Evolutionary conservation across 2,329 filamentous ascomycete genomes (phyloP).

Genomic region (Ceratocystis colombiana): DNA sequence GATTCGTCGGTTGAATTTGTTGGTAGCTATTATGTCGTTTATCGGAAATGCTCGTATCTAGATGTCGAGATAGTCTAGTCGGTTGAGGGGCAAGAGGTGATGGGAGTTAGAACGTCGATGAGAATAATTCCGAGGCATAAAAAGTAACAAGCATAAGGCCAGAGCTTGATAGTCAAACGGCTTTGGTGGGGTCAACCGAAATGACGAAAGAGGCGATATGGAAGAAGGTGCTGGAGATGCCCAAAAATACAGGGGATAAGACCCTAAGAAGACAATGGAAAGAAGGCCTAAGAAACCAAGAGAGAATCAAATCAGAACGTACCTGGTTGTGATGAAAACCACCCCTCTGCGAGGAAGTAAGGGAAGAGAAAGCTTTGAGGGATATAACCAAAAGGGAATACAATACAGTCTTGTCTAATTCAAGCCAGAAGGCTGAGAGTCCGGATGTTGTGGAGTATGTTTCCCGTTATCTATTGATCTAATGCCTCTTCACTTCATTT

Average conservation of each 20-base stretch:
- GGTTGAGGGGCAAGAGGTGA: neutral
- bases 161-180: conserved; percentile 9
- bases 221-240: neutral
- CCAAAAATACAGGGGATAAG: neutral
- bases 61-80: neutral
- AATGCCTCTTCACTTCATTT: neutral
- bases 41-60: neutral
- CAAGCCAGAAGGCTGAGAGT: neutral
- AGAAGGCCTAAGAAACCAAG: neutral
- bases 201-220: conserved; percentile 16
- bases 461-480: neutral
- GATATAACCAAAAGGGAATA: neutral
- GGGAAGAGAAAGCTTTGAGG: neutral
- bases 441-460: neutral
- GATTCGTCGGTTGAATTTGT: neutral
- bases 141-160: neutral
- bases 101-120: neutral
- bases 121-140: conserved; percentile 5
- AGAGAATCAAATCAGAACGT: neutral
- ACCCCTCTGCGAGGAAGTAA: neutral
- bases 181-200: conserved; percentile 15
- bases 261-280: neutral
- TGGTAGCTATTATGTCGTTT: neutral
- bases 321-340: neutral
- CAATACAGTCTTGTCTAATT: neutral